Evolutionary conservation across 2,329 filamentous ascomycete species (phyloP), one percentile per base, ranked within the genome.

Genomic region (Herpotrichia juniperi): DNA sequence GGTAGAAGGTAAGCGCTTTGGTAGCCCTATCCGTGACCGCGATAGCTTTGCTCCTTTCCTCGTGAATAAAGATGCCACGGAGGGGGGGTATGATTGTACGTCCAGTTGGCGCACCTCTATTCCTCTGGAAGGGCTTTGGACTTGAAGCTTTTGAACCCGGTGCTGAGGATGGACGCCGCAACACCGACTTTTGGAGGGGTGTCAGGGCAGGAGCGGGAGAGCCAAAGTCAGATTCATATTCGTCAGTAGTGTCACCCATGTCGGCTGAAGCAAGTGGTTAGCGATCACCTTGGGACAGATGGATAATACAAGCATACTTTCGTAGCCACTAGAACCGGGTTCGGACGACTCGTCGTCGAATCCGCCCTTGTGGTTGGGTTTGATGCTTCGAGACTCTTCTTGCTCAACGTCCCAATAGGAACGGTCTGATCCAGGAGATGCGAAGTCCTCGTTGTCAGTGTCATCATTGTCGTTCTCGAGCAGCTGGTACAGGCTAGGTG

Each of bases 401-500:
- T 81, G 79, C 50, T 79, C 76, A 57, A 82, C 83, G 64, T 88
- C 86, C 86, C 86, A 89, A 63, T 84, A 87, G 1, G 83, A 85
- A 35, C 61, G 61, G 39, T 76, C 74, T 16, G 72, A 73, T 47
- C 68, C 69, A 40, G 68, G 69, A 50, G 71, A 73, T 37, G 59
- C 55, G 19, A 81, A 83, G 52, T 80, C 80, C 4, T 80, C 85
- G 30, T 68, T 61, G 32, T 74, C 69, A 42, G 67, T 65, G 48
- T 74, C 68, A 50, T 67, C 61, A 24, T 26, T 21, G 21, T 72
- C 69, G 57, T 83, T 81, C 67, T 92, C 88, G 58, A 93, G 88
- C 74, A 90, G 86, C 35, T 84, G 83, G 57, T 88, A 87, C 65
- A 93, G 86, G 46, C 82, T 81, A 5, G 88, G 87, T 62, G 91